Base-by-base conservation (phyloP, 768 basidiomycete species). In the Mycena vulgaris region DNA sequence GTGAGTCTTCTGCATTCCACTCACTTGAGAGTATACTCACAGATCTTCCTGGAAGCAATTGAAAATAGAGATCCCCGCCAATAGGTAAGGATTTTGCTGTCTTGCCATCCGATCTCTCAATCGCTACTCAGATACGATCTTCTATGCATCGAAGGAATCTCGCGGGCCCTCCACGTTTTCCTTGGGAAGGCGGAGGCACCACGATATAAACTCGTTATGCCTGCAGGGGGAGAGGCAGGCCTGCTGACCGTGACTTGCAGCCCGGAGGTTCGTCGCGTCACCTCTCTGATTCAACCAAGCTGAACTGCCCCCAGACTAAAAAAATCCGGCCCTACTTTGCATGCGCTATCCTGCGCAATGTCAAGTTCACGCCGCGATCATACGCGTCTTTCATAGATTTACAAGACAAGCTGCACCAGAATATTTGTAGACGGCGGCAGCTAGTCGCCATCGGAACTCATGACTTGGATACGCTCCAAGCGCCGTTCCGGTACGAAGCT, bases 31-130 rank as follows among this genome's bases (percentile, higher is more conserved):
- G 23, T 39, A 21, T 39, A 23, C 37, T 42, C 17, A 47, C 16
- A 49, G 45, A 72, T 61, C 56, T 14, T 30, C 53, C 23, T 28
- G 61, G 3, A 73, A 98, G 92, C 95, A 98, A 94, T 85, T 99
- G 75, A 99, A 99, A 88, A 98, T 99, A 75, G 98, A 99, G 81
- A 89, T 98, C 49, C 97, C 98, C 51, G 98, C 98, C n/a, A 99
- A 99, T 81, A 92, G 96, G 96, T 90, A 65, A 21, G 62, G 30
- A 52, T 60, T 62, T 37, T 33, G 57, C 13, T 47, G 39, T 69
- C 59, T 51, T 19, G 48, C 27, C 5, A 9, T 39, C 51, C 37
- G 61, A 71, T 62, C 37, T 66, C 45, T 61, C 73, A 56, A 33
- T 71, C 40, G 74, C 17, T 53, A 58, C 57, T 13, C 78, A 96